Conservation (phyloP, 208 protist species). For the Leishmania major region DNA sequence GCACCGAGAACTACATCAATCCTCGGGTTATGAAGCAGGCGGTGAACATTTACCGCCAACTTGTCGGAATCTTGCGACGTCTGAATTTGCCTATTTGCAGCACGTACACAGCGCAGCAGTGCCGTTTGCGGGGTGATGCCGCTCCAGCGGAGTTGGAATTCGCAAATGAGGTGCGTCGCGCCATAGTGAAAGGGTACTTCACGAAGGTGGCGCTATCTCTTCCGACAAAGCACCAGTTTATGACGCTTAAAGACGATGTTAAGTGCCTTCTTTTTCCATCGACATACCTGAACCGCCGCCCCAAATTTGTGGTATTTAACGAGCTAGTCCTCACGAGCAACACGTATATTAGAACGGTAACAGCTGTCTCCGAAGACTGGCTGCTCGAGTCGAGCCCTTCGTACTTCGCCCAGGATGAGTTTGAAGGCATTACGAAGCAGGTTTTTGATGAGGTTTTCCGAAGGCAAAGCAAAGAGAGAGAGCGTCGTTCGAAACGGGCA, state of each 20-base stretch:
- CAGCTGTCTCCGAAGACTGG: constrained; percentile 95
- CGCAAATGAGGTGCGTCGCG: constrained; percentile 90
- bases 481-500: constrained; percentile 23
- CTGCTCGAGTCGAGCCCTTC: constrained; percentile 81
- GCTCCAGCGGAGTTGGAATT: constrained; percentile 47
- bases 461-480: constrained; percentile 23
- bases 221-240: constrained; percentile 95
- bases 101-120: constrained; percentile 51
- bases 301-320: constrained; percentile 98
- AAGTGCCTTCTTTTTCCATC: constrained; percentile 90
- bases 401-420: constrained; percentile 87
- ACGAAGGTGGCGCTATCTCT: constrained; percentile 96
- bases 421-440: constrained; percentile 77
- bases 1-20: constrained; percentile 98
- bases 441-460: constrained; percentile 84
- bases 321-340: constrained; percentile 96
- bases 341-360: constrained; percentile 97
- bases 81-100: constrained; percentile 58
- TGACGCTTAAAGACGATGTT: constrained; percentile 97
- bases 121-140: constrained; percentile 23
- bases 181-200: constrained; percentile 95
- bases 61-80: constrained; percentile 92
- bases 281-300: constrained; percentile 93
- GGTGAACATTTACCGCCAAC: constrained; percentile 95
- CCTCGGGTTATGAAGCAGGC: constrained; percentile 93